phyloP scores from a whole-genome alignment of 257 asterid genomes.

The Salvia rosmarinus region DNA sequence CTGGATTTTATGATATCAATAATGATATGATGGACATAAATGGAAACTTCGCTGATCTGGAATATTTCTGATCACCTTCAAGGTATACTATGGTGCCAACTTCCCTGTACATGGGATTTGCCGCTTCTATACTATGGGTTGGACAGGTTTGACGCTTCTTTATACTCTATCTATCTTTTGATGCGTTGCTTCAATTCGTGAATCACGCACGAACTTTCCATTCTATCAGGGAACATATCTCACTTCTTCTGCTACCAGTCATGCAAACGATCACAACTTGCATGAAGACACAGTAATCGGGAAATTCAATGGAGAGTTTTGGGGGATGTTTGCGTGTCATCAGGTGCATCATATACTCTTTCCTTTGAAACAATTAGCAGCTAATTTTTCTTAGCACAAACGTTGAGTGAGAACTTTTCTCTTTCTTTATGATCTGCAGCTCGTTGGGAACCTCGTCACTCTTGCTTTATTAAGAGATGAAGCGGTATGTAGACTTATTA shows the following conservation, averaged over 20 bases:
- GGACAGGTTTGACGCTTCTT: slow-evolving; percentile 60
- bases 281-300: slow-evolving; percentile 82
- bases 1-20: neutral
- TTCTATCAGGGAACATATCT: slow-evolving; percentile 83
- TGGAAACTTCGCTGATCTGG: slow-evolving; percentile 16
- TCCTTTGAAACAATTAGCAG: slow-evolving; percentile 18
- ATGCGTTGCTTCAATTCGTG: neutral
- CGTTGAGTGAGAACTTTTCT: neutral
- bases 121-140: slow-evolving; percentile 97
- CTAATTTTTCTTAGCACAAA: slow-evolving; percentile 3
- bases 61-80: slow-evolving; percentile 28
- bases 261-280: slow-evolving; percentile 60
- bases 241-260: slow-evolving; percentile 75
- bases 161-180: slow-evolving; percentile 14
- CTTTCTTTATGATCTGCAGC: slow-evolving; percentile 57
- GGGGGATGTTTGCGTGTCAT: slow-evolving; percentile 87
- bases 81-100: slow-evolving; percentile 98
- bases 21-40: neutral
- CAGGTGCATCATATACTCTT: slow-evolving; percentile 58
- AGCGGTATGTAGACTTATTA: slow-evolving; percentile 52
- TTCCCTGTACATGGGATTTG: slow-evolving; percentile 88
- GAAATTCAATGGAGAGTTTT: slow-evolving; percentile 80
- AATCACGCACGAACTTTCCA: slow-evolving; percentile 20
- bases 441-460: slow-evolving; percentile 85
- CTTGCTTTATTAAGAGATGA: slow-evolving; percentile 72